These are phyloP conservation scores for Penicillium parvum DNA, from an alignment of 495 filamentous ascomycete species.

Conservation along the genomic window DNA sequence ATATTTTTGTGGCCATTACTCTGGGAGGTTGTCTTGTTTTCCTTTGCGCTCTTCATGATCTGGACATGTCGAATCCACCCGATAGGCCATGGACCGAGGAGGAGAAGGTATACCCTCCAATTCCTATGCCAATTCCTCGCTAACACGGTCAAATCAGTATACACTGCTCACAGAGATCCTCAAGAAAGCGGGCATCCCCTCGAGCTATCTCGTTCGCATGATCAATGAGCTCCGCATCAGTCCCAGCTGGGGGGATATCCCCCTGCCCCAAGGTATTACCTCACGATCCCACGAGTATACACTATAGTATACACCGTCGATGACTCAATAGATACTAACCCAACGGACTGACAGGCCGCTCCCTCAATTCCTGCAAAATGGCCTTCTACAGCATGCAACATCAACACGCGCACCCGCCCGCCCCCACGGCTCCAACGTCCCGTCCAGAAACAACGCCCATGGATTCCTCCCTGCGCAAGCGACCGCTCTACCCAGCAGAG, in stretches of 20 bases:
- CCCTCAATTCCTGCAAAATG: constrained; percentile 41
- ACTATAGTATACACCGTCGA: constrained; percentile 14
- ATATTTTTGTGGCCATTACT: constrained; percentile 11
- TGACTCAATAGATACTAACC: not conserved
- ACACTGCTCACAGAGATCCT: constrained; percentile 57
- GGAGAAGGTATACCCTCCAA: constrained; percentile 51
- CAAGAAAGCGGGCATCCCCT: constrained; percentile 51
- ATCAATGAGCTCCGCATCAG: constrained; percentile 45
- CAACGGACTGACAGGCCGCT: constrained; percentile 35
- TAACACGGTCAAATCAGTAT: constrained; percentile 31
- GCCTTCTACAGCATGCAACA: constrained; percentile 37
- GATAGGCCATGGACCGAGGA: constrained; percentile 54
- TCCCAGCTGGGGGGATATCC: constrained; percentile 55
- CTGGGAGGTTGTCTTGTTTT: constrained; percentile 32
- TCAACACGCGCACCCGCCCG: constrained; percentile 2
- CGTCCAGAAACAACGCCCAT: constrained; percentile 19
- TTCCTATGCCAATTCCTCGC: not conserved
- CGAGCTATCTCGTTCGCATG: constrained; percentile 45
- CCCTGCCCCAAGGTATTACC: constrained; percentile 54
- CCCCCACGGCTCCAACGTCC: constrained; percentile 9
- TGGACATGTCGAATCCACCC: constrained; percentile 46
- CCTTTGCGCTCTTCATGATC: constrained; percentile 13
- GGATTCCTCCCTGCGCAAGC: constrained; percentile 31
- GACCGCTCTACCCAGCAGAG: constrained; percentile 32
- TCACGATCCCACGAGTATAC: too few relatives aligned